Conservation (phyloP, 1,284 basidiomycete genomes). For the Gymnopus androsaceus region DNA sequence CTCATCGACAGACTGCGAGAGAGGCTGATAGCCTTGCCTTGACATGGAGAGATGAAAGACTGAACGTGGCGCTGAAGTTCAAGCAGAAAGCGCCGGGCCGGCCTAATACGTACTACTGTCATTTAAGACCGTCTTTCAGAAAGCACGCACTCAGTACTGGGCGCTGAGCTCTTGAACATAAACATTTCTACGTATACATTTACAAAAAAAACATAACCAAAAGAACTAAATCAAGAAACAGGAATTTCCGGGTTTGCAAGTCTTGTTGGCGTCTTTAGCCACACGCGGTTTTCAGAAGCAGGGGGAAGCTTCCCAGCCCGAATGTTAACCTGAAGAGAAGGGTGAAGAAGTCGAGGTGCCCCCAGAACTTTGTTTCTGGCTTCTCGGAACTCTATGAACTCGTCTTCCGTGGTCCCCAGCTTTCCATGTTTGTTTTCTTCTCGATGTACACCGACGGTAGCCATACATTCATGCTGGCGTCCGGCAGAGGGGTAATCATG, state of each 20-base stretch:
- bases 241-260: neutral
- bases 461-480: slow-evolving; percentile 33
- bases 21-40: slow-evolving; percentile 60
- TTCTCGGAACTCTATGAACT: slow-evolving; percentile 37
- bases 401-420: slow-evolving; percentile 30
- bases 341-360: slow-evolving; percentile 39
- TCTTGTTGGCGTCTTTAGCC: slow-evolving; percentile 12
- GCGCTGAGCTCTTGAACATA: too few species aligned
- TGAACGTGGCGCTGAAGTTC: slow-evolving; percentile 7
- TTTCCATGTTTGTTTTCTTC: slow-evolving; percentile 37
- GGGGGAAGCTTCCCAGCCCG: slow-evolving; percentile 40
- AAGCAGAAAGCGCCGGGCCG: neutral
- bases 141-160: too few species aligned
- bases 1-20: slow-evolving; percentile 61
- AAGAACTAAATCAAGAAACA: neutral
- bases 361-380: slow-evolving; percentile 36
- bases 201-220: too few species aligned
- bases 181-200: neutral
- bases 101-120: too few species aligned
- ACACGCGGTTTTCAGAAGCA: neutral
- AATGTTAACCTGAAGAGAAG: slow-evolving; percentile 43
- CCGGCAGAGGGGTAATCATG: slow-evolving; percentile 38
- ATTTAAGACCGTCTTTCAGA: too few species aligned
- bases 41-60: slow-evolving; percentile 40
- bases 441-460: slow-evolving; percentile 39